A percentile compares a stretch with the other conserved stretches of the same genome.
Evolutionary conservation across 2,329 filamentous ascomycete genomes (phyloP).

Genomic region (Exophiala sideris): DNA sequence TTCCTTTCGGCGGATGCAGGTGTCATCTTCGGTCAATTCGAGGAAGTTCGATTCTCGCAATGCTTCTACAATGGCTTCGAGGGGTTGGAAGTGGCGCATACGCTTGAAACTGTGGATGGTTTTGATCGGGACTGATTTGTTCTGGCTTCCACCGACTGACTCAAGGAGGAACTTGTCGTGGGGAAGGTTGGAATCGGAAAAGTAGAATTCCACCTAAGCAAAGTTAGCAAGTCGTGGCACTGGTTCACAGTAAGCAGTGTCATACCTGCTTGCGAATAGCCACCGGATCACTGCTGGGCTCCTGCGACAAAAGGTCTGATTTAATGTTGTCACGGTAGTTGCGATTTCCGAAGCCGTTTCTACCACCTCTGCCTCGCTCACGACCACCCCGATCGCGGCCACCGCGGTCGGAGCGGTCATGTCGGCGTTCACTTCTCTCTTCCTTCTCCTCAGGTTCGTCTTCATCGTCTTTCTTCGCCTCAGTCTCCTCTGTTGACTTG

Average conservation of each 20-base stretch:
- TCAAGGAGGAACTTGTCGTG: slow-evolving; percentile 84
- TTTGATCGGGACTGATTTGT: slow-evolving; percentile 75
- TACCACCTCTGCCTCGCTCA: slow-evolving; percentile 28
- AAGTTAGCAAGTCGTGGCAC: background rate
- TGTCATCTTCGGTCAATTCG: slow-evolving; percentile 71
- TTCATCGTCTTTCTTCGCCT: slow-evolving; percentile 37
- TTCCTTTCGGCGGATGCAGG: slow-evolving; percentile 69
- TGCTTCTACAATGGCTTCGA: slow-evolving; percentile 76
- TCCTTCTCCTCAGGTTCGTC: slow-evolving; percentile 17
- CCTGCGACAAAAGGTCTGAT: slow-evolving; percentile 64
- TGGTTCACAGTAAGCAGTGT: background rate
- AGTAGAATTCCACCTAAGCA: slow-evolving; percentile 86
- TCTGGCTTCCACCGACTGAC: slow-evolving; percentile 71
- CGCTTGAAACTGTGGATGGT: slow-evolving; percentile 85
- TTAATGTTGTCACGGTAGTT: slow-evolving; percentile 58
- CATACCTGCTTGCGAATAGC: slow-evolving; percentile 79
- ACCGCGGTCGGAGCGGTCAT: slow-evolving; percentile 12
- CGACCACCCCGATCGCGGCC: slow-evolving; percentile 5
- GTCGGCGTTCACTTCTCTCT: slow-evolving; percentile 22
- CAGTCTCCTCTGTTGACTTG: slow-evolving; percentile 30
- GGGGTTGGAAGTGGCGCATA: slow-evolving; percentile 92
- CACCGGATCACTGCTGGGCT: slow-evolving; percentile 71
- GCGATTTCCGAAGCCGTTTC: slow-evolving; percentile 31
- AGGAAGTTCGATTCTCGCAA: slow-evolving; percentile 73
- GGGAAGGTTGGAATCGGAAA: slow-evolving; percentile 84